A percentile compares a stretch with the other conserved stretches of the same genome.
Evolutionary conservation across 352 stramenopile species (phyloP).

Genomic region (Pythium myriotylum): DNA sequence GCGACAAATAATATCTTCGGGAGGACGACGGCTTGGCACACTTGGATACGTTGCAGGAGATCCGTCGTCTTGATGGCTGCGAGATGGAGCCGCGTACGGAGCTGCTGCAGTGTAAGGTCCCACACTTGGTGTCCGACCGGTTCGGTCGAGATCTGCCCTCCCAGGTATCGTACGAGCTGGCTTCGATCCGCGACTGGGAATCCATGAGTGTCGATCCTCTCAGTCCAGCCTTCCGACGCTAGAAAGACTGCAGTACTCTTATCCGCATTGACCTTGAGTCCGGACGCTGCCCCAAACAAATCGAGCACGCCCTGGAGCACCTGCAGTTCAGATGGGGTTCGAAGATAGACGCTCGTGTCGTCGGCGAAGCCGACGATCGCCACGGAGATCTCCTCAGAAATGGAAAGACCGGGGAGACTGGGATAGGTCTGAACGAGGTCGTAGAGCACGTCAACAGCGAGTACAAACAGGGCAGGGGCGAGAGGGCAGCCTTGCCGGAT

Average conservation of each 20-base stretch:
- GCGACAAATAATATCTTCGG: slow-evolving; percentile 19
- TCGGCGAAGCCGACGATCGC: slow-evolving; percentile 8
- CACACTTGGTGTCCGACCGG: not conserved
- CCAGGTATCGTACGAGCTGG: slow-evolving; percentile 7
- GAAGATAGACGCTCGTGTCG: slow-evolving; percentile 5
- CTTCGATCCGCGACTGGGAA: not conserved
- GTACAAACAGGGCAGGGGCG: slow-evolving; percentile 8
- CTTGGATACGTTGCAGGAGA: slow-evolving; percentile 6
- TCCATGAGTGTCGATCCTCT: too few relatives aligned
- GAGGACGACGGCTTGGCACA: slow-evolving; percentile 6
- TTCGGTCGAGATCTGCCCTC: not conserved
- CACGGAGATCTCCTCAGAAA: not conserved
- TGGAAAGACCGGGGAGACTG: not conserved
- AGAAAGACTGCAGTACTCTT: not conserved
- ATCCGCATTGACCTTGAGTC: not conserved
- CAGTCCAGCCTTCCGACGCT: too few relatives aligned
- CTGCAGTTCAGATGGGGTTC: not conserved
- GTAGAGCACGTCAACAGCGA: slow-evolving; percentile 14
- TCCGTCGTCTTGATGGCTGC: slow-evolving; percentile 14
- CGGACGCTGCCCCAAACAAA: not conserved
- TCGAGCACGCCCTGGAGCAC: not conserved
- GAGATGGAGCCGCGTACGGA: slow-evolving; percentile 11
- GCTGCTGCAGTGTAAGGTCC: slow-evolving; percentile 1
- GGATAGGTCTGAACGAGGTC: not conserved
- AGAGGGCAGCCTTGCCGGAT: slow-evolving; percentile 14